Evolutionary conservation across 305 asterid species (phyloP).

Genomic region (Solanum hybrid): DNA sequence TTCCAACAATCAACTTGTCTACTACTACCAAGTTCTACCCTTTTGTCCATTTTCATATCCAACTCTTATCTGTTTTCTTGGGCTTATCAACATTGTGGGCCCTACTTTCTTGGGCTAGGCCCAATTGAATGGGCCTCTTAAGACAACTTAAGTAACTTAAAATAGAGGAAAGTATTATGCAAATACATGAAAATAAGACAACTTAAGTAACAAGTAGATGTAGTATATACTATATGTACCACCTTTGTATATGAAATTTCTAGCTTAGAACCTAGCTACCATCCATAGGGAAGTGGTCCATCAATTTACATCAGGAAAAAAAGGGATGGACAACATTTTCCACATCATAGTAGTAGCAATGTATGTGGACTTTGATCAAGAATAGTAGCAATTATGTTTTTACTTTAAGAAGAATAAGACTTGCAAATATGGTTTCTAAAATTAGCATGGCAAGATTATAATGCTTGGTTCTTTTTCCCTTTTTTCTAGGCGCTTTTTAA

Average conservation of each 20-base stretch:
- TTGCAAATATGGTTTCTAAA: not conserved
- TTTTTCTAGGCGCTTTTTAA: not conserved
- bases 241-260: not conserved
- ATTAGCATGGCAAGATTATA: not conserved
- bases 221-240: not conserved
- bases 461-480: not conserved
- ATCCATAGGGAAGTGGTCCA: not conserved
- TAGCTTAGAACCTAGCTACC: not conserved
- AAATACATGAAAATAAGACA: not conserved
- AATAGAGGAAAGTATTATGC: not conserved
- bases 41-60: not conserved
- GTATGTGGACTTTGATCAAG: not conserved
- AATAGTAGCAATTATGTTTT: not conserved
- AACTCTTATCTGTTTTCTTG: slow-evolving; percentile 9
- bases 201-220: not conserved
- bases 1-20: slow-evolving; percentile 4
- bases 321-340: not conserved
- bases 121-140: not conserved
- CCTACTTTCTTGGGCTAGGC: not conserved
- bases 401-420: not conserved
- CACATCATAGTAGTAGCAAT: not conserved
- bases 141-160: no score
- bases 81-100: not conserved
- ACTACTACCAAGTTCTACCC: not conserved
- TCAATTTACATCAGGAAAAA: not conserved